phyloP scores from a whole-genome alignment of 2,329 filamentous ascomycete genomes.

The Fusarium sp. region DNA sequence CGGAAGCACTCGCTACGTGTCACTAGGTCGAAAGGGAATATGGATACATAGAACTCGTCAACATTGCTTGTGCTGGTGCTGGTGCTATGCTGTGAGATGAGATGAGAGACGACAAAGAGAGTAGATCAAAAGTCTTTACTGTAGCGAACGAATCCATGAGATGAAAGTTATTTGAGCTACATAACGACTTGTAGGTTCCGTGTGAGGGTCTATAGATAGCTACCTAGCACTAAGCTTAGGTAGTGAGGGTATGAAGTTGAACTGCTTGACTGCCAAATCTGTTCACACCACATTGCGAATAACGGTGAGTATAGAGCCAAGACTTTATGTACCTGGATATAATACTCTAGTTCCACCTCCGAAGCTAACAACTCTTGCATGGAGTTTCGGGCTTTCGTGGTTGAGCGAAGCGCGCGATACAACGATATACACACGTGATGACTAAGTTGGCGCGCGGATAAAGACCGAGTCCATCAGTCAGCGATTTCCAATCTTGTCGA shows the following conservation, averaged over 20 bases:
- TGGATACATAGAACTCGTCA: slow-evolving; percentile 45
- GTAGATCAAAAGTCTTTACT: slow-evolving; percentile 10
- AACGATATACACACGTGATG: slow-evolving; percentile 11
- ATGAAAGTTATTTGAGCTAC: background rate
- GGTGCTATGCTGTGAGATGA: slow-evolving; percentile 18
- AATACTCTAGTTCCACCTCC: too few relatives aligned
- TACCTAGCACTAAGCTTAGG: too few relatives aligned
- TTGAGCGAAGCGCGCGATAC: background rate
- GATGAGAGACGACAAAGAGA: slow-evolving; percentile 19
- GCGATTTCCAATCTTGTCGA: slow-evolving; percentile 31
- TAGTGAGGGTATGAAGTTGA: background rate
- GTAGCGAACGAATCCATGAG: slow-evolving; percentile 17
- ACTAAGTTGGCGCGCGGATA: slow-evolving; percentile 39
- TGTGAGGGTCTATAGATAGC: background rate
- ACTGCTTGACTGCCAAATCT: too few relatives aligned
- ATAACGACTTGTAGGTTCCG: background rate
- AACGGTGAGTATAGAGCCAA: background rate
- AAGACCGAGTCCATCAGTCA: slow-evolving; percentile 30
- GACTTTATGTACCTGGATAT: background rate
- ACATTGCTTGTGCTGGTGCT: slow-evolving; percentile 24
- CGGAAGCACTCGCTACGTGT: slow-evolving; percentile 47
- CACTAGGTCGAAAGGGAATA: slow-evolving; percentile 47
- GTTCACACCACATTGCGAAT: background rate
- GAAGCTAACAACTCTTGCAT: background rate
- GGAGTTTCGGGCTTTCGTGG: background rate